Percentiles rank a stretch among this genome's conserved stretches.
These are phyloP conservation scores for Tulasnella sp. DNA, from an alignment of 768 basidiomycete genomes.

Conservation along the genomic window DNA sequence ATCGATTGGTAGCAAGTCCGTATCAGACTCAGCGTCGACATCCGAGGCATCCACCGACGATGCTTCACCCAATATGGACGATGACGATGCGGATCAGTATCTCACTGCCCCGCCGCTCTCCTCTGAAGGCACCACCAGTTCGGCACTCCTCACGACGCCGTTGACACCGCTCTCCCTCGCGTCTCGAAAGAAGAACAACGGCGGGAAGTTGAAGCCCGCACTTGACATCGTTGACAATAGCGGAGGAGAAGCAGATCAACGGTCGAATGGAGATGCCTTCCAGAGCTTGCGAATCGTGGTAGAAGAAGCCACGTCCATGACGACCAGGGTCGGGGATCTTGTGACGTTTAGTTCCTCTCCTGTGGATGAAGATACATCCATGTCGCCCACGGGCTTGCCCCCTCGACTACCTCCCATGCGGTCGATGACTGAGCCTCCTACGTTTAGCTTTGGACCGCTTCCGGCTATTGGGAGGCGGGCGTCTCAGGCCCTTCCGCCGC, in stretches of 20 bases:
- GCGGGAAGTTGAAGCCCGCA: background rate
- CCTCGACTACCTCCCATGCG: too few relatives aligned
- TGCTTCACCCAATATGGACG: background rate
- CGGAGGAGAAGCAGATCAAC: background rate
- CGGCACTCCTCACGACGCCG: background rate
- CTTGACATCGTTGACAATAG: background rate
- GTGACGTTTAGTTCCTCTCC: too few relatives aligned
- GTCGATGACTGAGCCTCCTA: too few relatives aligned
- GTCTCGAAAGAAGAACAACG: background rate
- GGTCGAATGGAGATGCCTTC: background rate
- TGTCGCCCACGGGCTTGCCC: too few relatives aligned
- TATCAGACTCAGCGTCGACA: slow-evolving; percentile 5
- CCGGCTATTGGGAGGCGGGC: background rate
- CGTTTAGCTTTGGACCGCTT: too few relatives aligned
- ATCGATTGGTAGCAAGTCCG: background rate
- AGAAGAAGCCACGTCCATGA: slow-evolving; percentile 3
- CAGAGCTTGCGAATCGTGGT: background rate
- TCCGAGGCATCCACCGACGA: background rate
- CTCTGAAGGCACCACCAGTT: background rate
- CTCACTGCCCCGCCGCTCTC: slow-evolving; percentile 4
- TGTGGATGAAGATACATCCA: too few relatives aligned
- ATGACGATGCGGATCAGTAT: background rate
- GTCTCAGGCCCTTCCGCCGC: background rate
- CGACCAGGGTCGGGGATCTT: background rate
- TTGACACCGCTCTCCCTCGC: slow-evolving; percentile 7